Evolutionary conservation across 2,329 filamentous ascomycete genomes (phyloP), one percentile per base, ranked within the genome.

Genomic region (Didymella glomerata): DNA sequence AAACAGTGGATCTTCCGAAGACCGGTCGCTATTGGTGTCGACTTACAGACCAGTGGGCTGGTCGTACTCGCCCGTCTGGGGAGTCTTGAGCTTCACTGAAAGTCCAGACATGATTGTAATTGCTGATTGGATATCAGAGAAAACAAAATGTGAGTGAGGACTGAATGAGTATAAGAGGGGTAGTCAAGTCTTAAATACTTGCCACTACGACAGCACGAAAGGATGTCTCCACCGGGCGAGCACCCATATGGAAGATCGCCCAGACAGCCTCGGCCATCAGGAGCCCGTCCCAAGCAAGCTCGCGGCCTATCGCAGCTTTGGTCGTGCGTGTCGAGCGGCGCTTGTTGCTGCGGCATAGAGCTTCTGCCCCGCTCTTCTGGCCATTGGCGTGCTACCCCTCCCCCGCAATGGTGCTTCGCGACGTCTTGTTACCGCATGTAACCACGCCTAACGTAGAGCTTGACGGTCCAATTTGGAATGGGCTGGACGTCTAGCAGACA

Each of bases 51-150:
- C 82, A 53, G 80, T 84, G 58, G 82, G 82, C 78, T 84, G 82
- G 52, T 81, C 78, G 68, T 83, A 83, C 74, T 84, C 82, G 76
- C 82, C 89, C 68, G 86, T 86, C 67, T 85, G 63, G 58, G 90
- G 89, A 69, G 89, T 91, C 80, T 88, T 86, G 71, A 92, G 84
- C 76, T 88, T 83, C 65, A 84, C 79, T 55, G 83, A 83, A 30
- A 72, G 58, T 54, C 60, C 71, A 69, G 88, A 73, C 75, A 79
- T 81, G 70, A 67, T 79, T 62, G 71, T 54, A 40, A 38, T 42
- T 44, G 60, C 48, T 40, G 67, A 66, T 54, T 60, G 56, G 70
- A 70, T 72, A 75, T 75, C 67, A 65, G 22, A 60, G 53, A 59
- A 65, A 64, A 49, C 54, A 65, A 67, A 53, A 51, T 25, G 48